Base-by-base conservation (phyloP, 176 grass and related monocot species). In the Hyparrhenia diplandra region DNA sequence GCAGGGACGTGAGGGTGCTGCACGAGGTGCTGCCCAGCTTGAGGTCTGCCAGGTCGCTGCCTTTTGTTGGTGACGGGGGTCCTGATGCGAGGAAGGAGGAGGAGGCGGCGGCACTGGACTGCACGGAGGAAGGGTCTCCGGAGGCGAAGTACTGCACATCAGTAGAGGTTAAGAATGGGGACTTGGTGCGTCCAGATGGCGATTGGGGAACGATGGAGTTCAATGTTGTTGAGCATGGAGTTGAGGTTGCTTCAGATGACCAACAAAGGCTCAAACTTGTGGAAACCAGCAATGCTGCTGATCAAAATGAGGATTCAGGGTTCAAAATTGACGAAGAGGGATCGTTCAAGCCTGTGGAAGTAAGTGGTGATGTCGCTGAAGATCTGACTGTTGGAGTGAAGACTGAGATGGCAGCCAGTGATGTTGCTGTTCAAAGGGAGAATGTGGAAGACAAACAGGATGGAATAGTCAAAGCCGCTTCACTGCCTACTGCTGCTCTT, bases 131-230 rank as follows among this genome's bases (percentile, higher is more conserved):
- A 13, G 87, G 68, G 13, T 91, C 95, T 12, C 92, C 90, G 0
- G 74, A 89, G 63, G 76, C 88, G 2, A 98, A 98, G 74, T 86
- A 94, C 85, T 94, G 88, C 75, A 92, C 86, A 18, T 94, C 88
- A 3, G 67, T 82, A 63, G 90, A 91, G 88, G 52, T 87, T 71
- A 83, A 76, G 42, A 88, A 85, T 64, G 84, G 13, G 17, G 80
- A 73, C 32, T 51, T 45, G 59, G 43, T 70, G 46, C 62, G 68
- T 30, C 68, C 73, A 71, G 71, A 77, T 58, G 66, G 66, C 0
- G 45, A 81, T 45, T 82, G 64, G 23, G 82, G 83, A 54, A 83
- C 69, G 42, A 59, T 69, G 9, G 88, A 95, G 36, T 95, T 91
- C 75, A 86, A 61, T 67, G 74, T 99, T 27, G 83, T 91, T 75